These are phyloP conservation scores for Postia placenta DNA, from an alignment of 768 basidiomycete species.

Conservation along the genomic window DNA sequence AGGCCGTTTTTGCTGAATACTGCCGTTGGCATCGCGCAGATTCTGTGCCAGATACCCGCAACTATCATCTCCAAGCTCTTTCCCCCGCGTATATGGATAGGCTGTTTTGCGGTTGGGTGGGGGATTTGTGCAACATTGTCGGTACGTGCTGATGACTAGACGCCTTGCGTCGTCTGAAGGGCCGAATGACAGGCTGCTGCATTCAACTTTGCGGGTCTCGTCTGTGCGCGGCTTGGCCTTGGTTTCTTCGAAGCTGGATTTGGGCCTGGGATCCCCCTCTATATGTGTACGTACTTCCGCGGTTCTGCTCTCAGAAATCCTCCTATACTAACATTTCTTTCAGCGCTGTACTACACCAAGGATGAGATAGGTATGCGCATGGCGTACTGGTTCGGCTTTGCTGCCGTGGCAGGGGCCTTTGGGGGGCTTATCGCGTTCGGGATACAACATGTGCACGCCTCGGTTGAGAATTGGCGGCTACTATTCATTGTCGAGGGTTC, in stretches of 20 bases:
- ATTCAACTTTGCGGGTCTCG: slow-evolving; percentile 53
- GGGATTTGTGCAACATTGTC: slow-evolving; percentile 69
- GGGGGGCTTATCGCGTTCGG: slow-evolving; percentile 83
- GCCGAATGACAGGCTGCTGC: slow-evolving; percentile 61
- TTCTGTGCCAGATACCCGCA: slow-evolving; percentile 64
- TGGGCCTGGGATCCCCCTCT: slow-evolving; percentile 70
- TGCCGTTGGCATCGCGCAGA: slow-evolving; percentile 32
- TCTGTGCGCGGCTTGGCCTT: slow-evolving; percentile 54
- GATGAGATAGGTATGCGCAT: slow-evolving; percentile 66
- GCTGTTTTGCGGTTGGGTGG: slow-evolving; percentile 63
- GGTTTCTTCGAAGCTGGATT: slow-evolving; percentile 78
- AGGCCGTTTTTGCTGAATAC: neutral
- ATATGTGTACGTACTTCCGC: slow-evolving; percentile 51
- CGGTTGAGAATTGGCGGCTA: slow-evolving; percentile 51
- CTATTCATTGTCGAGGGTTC: slow-evolving; percentile 75
- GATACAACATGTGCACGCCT: slow-evolving; percentile 51
- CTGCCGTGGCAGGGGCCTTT: slow-evolving; percentile 79
- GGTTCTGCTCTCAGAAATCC: neutral
- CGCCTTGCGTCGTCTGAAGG: too few relatives aligned
- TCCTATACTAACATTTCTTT: neutral
- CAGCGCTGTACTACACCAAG: slow-evolving; percentile 76
- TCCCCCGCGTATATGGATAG: slow-evolving; percentile 65
- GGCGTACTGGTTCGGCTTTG: slow-evolving; percentile 82
- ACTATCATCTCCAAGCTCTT: slow-evolving; percentile 60
- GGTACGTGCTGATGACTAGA: too few relatives aligned